phyloP scores from a whole-genome alignment of 1,284 basidiomycete species.

The Ustilago crameri region DNA sequence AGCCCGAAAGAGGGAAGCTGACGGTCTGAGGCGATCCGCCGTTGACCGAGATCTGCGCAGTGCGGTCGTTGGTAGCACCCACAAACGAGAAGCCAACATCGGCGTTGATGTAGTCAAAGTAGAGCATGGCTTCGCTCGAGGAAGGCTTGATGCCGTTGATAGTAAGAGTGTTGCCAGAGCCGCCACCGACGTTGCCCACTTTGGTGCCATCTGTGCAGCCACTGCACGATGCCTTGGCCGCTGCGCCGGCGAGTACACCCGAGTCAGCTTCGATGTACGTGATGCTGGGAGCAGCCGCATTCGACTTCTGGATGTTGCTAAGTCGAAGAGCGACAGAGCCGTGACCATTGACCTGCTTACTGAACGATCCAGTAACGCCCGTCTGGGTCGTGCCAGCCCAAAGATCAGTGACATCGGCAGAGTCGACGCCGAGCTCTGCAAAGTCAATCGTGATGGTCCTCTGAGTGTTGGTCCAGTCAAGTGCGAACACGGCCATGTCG shows the following conservation, averaged over 20 bases:
- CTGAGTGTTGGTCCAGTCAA: constrained; percentile 37
- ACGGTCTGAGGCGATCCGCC: constrained; percentile 35
- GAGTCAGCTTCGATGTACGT: constrained; percentile 32
- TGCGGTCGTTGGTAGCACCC: constrained; percentile 31
- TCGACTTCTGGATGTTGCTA: constrained; percentile 26
- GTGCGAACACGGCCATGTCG: constrained; percentile 41
- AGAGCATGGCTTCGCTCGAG: constrained; percentile 22
- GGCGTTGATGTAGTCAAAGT: constrained; percentile 54
- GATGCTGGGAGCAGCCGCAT: constrained; percentile 9
- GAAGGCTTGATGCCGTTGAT: constrained; percentile 25
- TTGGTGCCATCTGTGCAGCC: constrained; percentile 42
- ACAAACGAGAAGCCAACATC: constrained; percentile 36
- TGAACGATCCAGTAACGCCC: constrained; percentile 15
- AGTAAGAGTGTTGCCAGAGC: constrained; percentile 23
- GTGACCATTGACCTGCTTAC: constrained; percentile 35
- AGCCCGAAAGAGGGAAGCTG: constrained; percentile 45
- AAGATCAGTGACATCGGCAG: constrained; percentile 43
- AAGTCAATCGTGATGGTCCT: constrained; percentile 38
- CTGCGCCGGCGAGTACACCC: constrained; percentile 17
- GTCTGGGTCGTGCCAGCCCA: constrained; percentile 20
- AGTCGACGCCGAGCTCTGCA: constrained; percentile 25
- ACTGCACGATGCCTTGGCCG: constrained; percentile 17
- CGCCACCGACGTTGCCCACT: constrained; percentile 28
- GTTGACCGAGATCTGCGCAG: constrained; percentile 41
- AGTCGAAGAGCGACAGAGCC: constrained; percentile 40